Base-by-base conservation (phyloP, 192 early-diverging fungal species). In the Coemansia sp. region DNA sequence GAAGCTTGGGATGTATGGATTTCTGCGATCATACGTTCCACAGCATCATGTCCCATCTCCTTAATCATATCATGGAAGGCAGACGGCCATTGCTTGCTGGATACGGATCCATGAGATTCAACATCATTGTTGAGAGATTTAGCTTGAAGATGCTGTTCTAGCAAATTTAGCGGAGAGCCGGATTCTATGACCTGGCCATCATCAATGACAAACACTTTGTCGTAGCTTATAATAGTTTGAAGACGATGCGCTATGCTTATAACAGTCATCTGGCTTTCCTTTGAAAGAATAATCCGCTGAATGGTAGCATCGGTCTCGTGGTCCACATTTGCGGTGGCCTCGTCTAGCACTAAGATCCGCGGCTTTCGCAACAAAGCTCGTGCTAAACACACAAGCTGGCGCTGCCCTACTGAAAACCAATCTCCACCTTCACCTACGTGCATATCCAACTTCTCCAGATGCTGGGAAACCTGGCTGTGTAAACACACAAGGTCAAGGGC, bases 261-360 rank as follows among this genome's bases (percentile, higher is more conserved):
- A 4, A 92, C 88, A 18, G 84, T 74, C 45, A 75, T 75, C 13
- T 54, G 61, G 13, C 26, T 62, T 4, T 37, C 45, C 13, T 18
- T 65, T 40, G 68, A 78, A 4, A 84, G 83, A 22, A 92, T 85
- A 18, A 89, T 83, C 37, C 83, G 74, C 66, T 92, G 93, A 55
- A 96, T 92, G 59, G 88, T 61, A 22, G 69, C 62, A 60, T 91
- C 90, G 5, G 87, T 88, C n/a, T 84, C 81, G 43, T 86, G 70
- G 68, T 89, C 88, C 4, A 89, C 83, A 66, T 83, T 88, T 39
- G 88, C 88, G 11, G 86, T 88, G 9, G 86, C 93, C 73, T 95
- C 94, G 69, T 95, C 94, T 57, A 95, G 83, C 43, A 95, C 86
- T 48, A 95, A 69, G 37, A 95, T 83, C 39, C 84, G 86, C 36